A percentile compares a stretch with the other conserved stretches of the same genome.
phyloP scores from a whole-genome alignment of 352 stramenopile species.

The Globisporangium barbulae region DNA sequence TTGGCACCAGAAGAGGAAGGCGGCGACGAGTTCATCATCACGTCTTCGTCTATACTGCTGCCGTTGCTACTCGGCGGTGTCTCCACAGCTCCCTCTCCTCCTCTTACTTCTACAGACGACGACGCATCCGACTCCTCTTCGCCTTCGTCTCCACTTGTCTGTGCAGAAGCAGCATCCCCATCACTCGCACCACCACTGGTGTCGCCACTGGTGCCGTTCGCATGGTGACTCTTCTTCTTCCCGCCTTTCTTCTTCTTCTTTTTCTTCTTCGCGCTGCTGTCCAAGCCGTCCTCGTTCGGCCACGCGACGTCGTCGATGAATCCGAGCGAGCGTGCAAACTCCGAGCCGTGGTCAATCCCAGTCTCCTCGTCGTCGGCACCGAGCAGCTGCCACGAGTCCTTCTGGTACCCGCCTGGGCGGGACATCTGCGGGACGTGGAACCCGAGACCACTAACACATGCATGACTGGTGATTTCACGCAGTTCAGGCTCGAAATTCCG shows the following conservation, averaged over 20 bases:
- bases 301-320: constrained; percentile 86
- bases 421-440: constrained; percentile 73
- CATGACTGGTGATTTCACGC: constrained; percentile 42
- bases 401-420: constrained; percentile 46
- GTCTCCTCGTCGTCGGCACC: constrained; percentile 34
- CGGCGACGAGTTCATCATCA: constrained; percentile 6
- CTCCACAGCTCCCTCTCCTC: not conserved
- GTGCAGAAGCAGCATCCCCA: not conserved
- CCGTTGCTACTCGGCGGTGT: constrained; percentile 7
- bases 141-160: not conserved
- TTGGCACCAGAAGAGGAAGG: not conserved
- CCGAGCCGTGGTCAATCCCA: constrained; percentile 80
- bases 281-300: constrained; percentile 53
- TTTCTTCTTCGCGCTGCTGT: constrained; percentile 71
- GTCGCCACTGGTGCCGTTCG: not conserved
- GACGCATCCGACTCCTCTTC: constrained; percentile 1
- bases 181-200: not conserved
- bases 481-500: constrained; percentile 71
- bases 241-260: constrained; percentile 71
- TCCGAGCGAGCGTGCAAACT: constrained; percentile 73
- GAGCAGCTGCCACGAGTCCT: constrained; percentile 65
- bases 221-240: constrained; percentile 14
- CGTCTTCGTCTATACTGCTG: constrained; percentile 15
- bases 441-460: constrained; percentile 63
- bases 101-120: not conserved